Percentiles rank a stretch among this genome's conserved stretches.
Conservation (phyloP, 2,329 filamentous ascomycete genomes). For the Metarhizium guizhouense region DNA sequence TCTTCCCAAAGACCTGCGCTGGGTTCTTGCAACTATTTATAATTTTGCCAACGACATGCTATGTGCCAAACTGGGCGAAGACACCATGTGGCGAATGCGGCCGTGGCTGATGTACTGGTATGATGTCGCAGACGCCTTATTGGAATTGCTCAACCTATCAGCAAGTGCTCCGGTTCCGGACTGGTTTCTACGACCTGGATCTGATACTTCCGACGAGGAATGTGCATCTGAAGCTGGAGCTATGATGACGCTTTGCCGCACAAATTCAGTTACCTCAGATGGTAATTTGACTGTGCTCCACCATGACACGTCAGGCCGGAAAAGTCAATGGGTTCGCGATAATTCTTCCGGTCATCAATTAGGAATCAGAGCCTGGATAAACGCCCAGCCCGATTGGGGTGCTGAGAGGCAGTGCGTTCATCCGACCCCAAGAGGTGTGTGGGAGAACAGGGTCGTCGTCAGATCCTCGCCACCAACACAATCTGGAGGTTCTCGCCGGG, state of each 20-base stretch:
- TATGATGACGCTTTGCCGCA: not conserved
- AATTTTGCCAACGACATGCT: conserved; percentile 22
- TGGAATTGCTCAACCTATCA: conserved; percentile 9
- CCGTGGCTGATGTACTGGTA: conserved; percentile 22
- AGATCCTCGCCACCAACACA: not conserved
- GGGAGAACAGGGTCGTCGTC: not conserved
- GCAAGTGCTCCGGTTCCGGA: conserved; percentile 13
- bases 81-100: conserved; percentile 15
- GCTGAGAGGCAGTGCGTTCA: not conserved
- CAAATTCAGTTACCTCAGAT: conserved; percentile 1
- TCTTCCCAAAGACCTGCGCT: conserved; percentile 22
- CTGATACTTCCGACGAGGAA: not conserved
- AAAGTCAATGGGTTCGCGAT: not conserved
- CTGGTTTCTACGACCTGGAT: conserved; percentile 16
- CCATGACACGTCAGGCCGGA: not conserved
- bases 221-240: not conserved
- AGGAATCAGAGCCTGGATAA: conserved; percentile 6
- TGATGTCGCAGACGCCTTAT: conserved; percentile 15
- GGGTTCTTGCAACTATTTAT: conserved; percentile 22
- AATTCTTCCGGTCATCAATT: not conserved
- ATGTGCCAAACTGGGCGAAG: conserved; percentile 7
- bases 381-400: conserved; percentile 2
- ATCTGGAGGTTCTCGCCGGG: not conserved
- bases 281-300: conserved; percentile 2
- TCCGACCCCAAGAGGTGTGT: conserved; percentile 2